Conservation (phyloP, 2,329 filamentous ascomycete species). For the Botrytis byssoidea region DNA sequence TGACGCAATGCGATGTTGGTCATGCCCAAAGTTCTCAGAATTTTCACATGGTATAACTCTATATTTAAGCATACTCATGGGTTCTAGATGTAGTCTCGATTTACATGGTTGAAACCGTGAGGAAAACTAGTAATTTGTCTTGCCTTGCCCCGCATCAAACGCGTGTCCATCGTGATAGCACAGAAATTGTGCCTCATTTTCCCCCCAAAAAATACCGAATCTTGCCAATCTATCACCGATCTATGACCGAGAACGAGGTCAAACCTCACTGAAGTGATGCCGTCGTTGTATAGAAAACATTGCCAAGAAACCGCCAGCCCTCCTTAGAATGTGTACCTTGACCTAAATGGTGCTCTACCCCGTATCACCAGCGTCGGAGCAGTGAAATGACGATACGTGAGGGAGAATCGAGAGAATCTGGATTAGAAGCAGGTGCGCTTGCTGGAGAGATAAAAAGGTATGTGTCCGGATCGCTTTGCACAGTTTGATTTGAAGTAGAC, state of each 20-base stretch:
- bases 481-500: not conserved
- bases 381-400: not conserved
- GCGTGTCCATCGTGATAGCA: not conserved
- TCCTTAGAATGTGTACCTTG: not conserved
- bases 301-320: not conserved
- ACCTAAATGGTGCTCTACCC: not conserved
- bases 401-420: not conserved
- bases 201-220: not conserved
- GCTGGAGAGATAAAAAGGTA: not conserved
- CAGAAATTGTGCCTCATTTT: not conserved
- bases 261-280: not conserved
- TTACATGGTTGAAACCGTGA: not conserved
- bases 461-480: not conserved
- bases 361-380: not conserved
- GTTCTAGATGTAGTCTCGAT: not conserved
- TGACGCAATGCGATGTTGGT: slow-evolving; percentile 5
- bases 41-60: not conserved
- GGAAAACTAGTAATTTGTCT: not conserved
- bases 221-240: slow-evolving; percentile 12
- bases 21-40: not conserved
- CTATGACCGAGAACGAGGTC: not conserved
- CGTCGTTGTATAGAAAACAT: not conserved
- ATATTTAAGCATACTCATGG: not conserved
- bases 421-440: not conserved
- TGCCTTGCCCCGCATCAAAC: slow-evolving; percentile 2